Evolutionary conservation across 192 early-diverging fungal genomes (phyloP).

Genomic region (Geranomyces variabilis): DNA sequence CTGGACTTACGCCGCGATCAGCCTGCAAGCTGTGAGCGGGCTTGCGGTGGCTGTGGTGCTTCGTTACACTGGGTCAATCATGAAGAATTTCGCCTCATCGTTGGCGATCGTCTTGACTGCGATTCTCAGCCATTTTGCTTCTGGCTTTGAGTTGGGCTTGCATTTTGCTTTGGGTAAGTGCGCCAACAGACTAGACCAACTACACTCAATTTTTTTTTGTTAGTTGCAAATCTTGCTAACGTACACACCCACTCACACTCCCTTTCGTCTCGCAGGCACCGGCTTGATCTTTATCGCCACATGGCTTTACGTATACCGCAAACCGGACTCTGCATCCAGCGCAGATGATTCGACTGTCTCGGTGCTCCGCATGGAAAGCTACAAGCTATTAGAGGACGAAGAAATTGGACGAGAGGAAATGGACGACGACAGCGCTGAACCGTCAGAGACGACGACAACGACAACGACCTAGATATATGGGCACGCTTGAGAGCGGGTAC

Average conservation of each 20-base stretch:
- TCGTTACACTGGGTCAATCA: neutral
- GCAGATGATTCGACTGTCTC: too few species aligned
- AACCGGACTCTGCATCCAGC: too few species aligned
- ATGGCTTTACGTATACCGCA: neutral
- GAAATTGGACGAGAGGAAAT: too few species aligned
- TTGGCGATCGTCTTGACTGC: neutral
- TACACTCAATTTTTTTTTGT: too few species aligned
- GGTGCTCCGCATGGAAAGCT: too few species aligned
- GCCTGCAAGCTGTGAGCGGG: neutral
- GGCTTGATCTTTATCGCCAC: neutral
- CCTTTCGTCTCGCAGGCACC: neutral
- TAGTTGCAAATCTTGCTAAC: neutral
- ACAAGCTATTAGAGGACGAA: too few species aligned
- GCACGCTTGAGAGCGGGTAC: too few species aligned
- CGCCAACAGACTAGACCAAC: too few species aligned
- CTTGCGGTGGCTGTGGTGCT: neutral
- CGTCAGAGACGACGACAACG: too few species aligned
- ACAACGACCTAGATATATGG: too few species aligned
- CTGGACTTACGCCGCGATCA: neutral
- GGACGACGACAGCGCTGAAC: too few species aligned
- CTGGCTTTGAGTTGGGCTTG: neutral
- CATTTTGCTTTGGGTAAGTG: neutral
- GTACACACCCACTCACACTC: neutral
- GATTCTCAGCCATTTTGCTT: neutral
- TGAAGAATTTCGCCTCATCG: neutral